A percentile compares a stretch with the other conserved stretches of the same genome.
phyloP scores from a whole-genome alignment of 2,329 filamentous ascomycete genomes.

The Claviceps sorghi region DNA sequence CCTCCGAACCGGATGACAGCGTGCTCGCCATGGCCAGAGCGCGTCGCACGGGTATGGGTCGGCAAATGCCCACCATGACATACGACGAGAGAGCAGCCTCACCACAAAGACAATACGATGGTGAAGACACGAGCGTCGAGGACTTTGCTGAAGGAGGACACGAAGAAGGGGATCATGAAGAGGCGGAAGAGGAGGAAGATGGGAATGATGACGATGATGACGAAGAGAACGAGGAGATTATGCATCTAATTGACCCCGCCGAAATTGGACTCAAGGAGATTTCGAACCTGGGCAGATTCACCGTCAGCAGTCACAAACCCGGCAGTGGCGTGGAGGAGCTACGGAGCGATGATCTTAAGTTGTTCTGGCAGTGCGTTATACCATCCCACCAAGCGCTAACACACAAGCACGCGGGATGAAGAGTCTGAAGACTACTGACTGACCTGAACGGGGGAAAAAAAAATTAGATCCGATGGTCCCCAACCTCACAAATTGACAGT shows the following conservation, averaged over 20 bases:
- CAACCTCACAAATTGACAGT: slow-evolving; percentile 73
- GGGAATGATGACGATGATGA: slow-evolving; percentile 23
- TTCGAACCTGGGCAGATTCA: slow-evolving; percentile 70
- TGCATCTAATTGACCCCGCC: slow-evolving; percentile 36
- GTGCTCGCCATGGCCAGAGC: slow-evolving; percentile 21
- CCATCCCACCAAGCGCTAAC: too few species aligned
- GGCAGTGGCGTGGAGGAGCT: slow-evolving; percentile 67
- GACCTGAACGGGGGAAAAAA: not conserved
- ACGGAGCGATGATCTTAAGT: slow-evolving; percentile 54
- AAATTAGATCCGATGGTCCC: slow-evolving; percentile 61
- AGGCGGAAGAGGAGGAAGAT: slow-evolving; percentile 13
- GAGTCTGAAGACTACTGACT: not conserved
- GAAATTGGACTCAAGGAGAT: slow-evolving; percentile 60
- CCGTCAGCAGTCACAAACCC: slow-evolving; percentile 67
- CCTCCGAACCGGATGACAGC: slow-evolving; percentile 24
- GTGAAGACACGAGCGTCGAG: slow-evolving; percentile 16
- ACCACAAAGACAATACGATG: slow-evolving; percentile 18
- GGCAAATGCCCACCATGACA: slow-evolving; percentile 11
- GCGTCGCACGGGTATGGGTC: slow-evolving; percentile 11
- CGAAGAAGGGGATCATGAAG: slow-evolving; percentile 16
- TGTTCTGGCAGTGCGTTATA: slow-evolving; percentile 62
- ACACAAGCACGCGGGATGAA: not conserved
- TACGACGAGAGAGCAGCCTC: slow-evolving; percentile 15
- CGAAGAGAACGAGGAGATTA: slow-evolving; percentile 21
- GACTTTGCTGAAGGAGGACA: slow-evolving; percentile 15